Evolutionary conservation across 1,284 basidiomycete species (phyloP).

Genomic region (Fomitopsis pinicola): DNA sequence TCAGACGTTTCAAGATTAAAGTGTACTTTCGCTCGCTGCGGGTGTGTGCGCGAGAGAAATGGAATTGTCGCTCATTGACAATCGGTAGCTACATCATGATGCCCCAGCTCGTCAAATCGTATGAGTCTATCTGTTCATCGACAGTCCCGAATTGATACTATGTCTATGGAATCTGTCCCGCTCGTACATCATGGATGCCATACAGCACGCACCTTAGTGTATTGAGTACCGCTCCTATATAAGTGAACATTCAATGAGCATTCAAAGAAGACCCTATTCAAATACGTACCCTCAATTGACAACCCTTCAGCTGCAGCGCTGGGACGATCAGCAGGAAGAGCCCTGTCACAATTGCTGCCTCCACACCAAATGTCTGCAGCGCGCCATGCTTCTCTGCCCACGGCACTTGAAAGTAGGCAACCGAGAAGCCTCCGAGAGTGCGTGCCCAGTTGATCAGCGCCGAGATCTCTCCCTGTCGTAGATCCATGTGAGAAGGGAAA

Average conservation of each 20-base stretch:
- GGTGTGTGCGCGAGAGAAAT: too few relatives aligned
- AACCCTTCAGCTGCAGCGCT: slow-evolving; percentile 42
- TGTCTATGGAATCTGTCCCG: not conserved
- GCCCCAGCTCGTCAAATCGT: too few relatives aligned
- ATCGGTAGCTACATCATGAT: too few relatives aligned
- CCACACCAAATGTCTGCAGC: slow-evolving; percentile 43
- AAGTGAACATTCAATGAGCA: not conserved
- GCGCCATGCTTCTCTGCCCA: slow-evolving; percentile 45
- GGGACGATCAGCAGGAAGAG: slow-evolving; percentile 48
- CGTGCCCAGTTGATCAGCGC: slow-evolving; percentile 49
- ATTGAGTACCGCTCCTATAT: not conserved
- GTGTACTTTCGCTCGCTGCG: too few relatives aligned
- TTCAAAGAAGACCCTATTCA: not conserved
- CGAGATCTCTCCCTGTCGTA: slow-evolving; percentile 40
- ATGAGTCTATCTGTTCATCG: too few relatives aligned
- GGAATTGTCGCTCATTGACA: too few relatives aligned
- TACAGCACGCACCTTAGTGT: not conserved
- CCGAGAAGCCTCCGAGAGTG: slow-evolving; percentile 46
- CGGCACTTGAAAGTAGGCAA: slow-evolving; percentile 50
- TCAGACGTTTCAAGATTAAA: too few relatives aligned
- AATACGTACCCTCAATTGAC: slow-evolving; percentile 34
- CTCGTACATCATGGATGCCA: not conserved
- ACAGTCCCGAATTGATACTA: not conserved
- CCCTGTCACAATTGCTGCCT: slow-evolving; percentile 50
- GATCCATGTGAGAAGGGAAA: not conserved